phyloP scores from a whole-genome alignment of 1,284 basidiomycete species.

The Tilletiopsis washingtonensis region DNA sequence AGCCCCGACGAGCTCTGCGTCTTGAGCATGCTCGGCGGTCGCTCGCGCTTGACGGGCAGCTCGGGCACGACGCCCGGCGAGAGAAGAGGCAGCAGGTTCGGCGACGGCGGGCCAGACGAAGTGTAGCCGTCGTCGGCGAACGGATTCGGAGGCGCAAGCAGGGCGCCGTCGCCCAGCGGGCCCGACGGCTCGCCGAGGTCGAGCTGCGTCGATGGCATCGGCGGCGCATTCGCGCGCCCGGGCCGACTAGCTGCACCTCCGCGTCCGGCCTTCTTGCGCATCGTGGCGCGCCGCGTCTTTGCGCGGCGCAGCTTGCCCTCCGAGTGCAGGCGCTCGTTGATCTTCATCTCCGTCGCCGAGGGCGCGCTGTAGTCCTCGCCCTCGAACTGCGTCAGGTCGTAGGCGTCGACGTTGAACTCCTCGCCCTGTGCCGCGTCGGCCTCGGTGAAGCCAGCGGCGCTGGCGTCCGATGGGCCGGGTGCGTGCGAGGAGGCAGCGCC shows the following conservation, averaged over 20 bases:
- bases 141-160: neutral
- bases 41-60: neutral
- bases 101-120: neutral
- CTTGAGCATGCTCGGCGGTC: too few relatives aligned
- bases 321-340: constrained; percentile 59
- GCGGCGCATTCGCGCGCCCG: neutral
- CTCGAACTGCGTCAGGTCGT: constrained; percentile 73
- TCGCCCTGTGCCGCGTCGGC: constrained; percentile 49
- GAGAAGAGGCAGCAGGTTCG: neutral
- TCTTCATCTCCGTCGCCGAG: constrained; percentile 58
- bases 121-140: neutral
- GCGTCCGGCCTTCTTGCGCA: constrained; percentile 10
- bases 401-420: constrained; percentile 53
- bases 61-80: constrained; percentile 5
- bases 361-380: constrained; percentile 60
- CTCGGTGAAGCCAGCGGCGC: constrained; percentile 30
- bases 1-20: constrained; percentile 3
- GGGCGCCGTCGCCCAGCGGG: neutral
- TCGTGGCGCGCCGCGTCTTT: constrained; percentile 42
- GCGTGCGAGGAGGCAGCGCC: neutral
- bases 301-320: constrained; percentile 64
- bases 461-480: neutral
- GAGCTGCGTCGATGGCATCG: neutral
- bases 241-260: too few relatives aligned
- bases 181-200: neutral